Evolutionary conservation across 2,329 filamentous ascomycete species (phyloP).

Genomic region (Daldinia sp.): DNA sequence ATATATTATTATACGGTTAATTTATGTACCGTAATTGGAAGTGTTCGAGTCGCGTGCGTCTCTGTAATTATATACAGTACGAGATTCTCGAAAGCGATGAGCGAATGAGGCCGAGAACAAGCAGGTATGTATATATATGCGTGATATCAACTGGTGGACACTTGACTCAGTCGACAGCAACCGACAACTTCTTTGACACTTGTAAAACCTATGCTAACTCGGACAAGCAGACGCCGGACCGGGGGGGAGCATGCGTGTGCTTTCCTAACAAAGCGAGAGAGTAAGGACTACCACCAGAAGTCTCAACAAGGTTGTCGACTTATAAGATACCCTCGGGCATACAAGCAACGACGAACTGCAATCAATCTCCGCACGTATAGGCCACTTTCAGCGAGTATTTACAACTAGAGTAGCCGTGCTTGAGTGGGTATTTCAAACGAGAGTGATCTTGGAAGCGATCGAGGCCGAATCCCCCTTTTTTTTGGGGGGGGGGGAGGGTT

Average conservation of each 20-base stretch:
- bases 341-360: constrained; percentile 13
- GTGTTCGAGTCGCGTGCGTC: constrained; percentile 21
- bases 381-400: constrained; percentile 22
- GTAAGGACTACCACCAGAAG: constrained; percentile 8
- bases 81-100: constrained; percentile 4
- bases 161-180: not conserved
- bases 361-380: constrained; percentile 12
- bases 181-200: constrained; percentile 16
- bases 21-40: constrained; percentile 18
- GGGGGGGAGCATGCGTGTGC: constrained; percentile 17
- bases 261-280: constrained; percentile 5
- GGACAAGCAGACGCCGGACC: not conserved
- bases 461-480: constrained; percentile 18
- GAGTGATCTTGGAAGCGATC: constrained; percentile 23
- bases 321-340: too few relatives aligned
- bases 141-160: not conserved
- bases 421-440: constrained; percentile 31
- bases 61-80: constrained; percentile 21
- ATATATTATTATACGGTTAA: constrained; percentile 31
- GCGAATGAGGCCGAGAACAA: constrained; percentile 20
- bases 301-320: constrained; percentile 19
- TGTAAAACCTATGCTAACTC: too few relatives aligned
- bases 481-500: constrained; percentile 13
- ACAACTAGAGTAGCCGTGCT: constrained; percentile 25
- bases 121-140: constrained; percentile 19